Conservation (phyloP, 768 basidiomycete genomes). For the Tulasnella sp. region DNA sequence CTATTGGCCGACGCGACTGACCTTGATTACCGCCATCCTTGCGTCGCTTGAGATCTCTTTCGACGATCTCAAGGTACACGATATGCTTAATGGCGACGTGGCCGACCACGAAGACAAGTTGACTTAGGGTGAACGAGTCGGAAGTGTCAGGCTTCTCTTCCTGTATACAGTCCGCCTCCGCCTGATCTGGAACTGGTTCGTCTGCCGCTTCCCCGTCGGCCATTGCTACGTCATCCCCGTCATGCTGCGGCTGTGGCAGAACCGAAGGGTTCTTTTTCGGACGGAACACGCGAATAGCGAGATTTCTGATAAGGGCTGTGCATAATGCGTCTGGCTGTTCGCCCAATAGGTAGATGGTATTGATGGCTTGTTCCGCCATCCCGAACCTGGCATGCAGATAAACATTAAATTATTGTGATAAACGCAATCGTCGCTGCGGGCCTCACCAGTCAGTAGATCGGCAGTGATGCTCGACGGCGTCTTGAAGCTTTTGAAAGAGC, state of each 20-base stretch:
- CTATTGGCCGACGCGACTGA: conserved; percentile 22
- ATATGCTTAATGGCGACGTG: conserved; percentile 98
- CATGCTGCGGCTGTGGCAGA: neutral
- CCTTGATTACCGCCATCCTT: conserved; percentile 82
- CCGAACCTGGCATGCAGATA: conserved; percentile 46
- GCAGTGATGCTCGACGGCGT: conserved; percentile 68
- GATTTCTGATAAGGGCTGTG: conserved; percentile 64
- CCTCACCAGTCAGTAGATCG: conserved; percentile 73
- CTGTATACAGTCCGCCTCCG: conserved; percentile 25
- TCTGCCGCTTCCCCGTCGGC: conserved; percentile 39
- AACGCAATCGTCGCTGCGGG: neutral
- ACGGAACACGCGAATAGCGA: conserved; percentile 63
- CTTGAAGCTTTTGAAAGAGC: conserved; percentile 74
- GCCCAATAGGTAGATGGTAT: conserved; percentile 88
- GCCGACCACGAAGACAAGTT: conserved; percentile 90
- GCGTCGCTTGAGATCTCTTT: conserved; percentile 91
- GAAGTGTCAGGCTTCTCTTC: conserved; percentile 22
- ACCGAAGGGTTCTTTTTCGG: conserved; percentile 11
- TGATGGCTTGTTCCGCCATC: conserved; percentile 92
- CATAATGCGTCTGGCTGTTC: conserved; percentile 87
- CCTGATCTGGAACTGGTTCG: conserved; percentile 26
- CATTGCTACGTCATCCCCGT: conserved; percentile 11
- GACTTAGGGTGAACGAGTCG: conserved; percentile 75
- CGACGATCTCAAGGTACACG: conserved; percentile 88
- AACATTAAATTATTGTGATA: neutral